Evolutionary conservation across 2,329 filamentous ascomycete genomes (phyloP).

Genomic region (Bipolaris gigantea): DNA sequence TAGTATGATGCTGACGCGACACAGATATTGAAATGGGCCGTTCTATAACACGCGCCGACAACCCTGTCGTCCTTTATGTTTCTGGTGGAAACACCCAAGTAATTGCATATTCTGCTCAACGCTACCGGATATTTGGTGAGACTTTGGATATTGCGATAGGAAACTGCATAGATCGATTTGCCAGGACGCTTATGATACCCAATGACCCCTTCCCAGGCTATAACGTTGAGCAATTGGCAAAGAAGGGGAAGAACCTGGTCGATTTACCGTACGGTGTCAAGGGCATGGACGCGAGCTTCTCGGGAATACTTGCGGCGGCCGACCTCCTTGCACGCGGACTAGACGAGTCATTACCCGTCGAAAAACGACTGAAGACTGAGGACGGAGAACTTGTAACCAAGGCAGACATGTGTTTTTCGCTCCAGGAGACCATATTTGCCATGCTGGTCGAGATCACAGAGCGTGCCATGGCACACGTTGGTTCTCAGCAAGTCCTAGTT

Average conservation of each 20-base stretch:
- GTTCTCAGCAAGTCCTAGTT: constrained; percentile 84
- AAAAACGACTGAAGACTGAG: constrained; percentile 47
- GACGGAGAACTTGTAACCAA: constrained; percentile 66
- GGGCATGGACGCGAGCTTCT: constrained; percentile 98
- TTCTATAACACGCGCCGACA: constrained; percentile 82
- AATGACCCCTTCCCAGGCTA: constrained; percentile 97
- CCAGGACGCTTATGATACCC: constrained; percentile 83
- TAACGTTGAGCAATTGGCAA: constrained; percentile 94
- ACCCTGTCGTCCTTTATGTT: constrained; percentile 95
- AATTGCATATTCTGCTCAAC: constrained; percentile 90
- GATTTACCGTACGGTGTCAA: constrained; percentile 96
- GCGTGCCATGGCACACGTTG: constrained; percentile 96
- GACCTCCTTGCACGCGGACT: constrained; percentile 77
- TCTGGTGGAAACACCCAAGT: constrained; percentile 97
- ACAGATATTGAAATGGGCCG: constrained; percentile 94
- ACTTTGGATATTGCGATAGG: constrained; percentile 96
- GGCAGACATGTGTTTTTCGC: constrained; percentile 86
- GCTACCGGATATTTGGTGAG: constrained; percentile 97
- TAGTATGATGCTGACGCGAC: neutral
- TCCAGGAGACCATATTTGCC: constrained; percentile 93
- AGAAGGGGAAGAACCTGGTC: constrained; percentile 69
- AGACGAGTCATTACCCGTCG: constrained; percentile 41
- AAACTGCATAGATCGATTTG: constrained; percentile 95
- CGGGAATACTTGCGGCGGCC: constrained; percentile 81
- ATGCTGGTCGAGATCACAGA: constrained; percentile 99